Conservation (phyloP, 805 yeast genomes). For the Yarrowia sp. region DNA sequence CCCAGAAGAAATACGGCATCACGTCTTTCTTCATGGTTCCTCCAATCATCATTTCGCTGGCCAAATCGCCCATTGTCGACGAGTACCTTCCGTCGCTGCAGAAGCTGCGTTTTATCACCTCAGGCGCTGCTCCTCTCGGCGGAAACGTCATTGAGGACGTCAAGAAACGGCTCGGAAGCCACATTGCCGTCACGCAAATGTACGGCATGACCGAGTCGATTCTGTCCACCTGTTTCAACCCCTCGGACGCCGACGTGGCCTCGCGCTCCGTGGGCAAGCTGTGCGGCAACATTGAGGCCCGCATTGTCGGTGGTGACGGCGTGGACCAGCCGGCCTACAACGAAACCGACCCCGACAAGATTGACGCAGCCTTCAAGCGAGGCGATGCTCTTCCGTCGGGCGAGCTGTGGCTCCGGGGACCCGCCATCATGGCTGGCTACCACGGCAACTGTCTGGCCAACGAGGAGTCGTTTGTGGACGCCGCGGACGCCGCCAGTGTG, state of each 20-base stretch:
- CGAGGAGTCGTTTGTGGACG: constrained; percentile 53
- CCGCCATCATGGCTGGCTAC: constrained; percentile 60
- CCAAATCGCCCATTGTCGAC: constrained; percentile 56
- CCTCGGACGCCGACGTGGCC: constrained; percentile 8
- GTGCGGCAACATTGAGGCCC: constrained; percentile 20
- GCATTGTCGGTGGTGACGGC: constrained; percentile 16
- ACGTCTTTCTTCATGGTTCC: constrained; percentile 54
- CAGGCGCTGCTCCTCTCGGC: constrained; percentile 58
- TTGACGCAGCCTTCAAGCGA: constrained; percentile 29
- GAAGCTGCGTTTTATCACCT: constrained; percentile 52
- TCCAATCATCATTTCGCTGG: constrained; percentile 56
- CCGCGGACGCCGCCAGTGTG: constrained; percentile 7
- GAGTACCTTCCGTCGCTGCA: constrained; percentile 53
- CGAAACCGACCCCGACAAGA: constrained; percentile 33
- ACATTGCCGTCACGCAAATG: constrained; percentile 40
- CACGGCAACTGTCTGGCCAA: constrained; percentile 59
- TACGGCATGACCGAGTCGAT: constrained; percentile 40
- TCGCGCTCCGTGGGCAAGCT: constrained; percentile 20
- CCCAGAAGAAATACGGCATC: constrained; percentile 49
- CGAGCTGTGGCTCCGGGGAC: constrained; percentile 61
- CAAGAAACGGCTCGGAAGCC: constrained; percentile 34
- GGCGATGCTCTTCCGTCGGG: constrained; percentile 49
- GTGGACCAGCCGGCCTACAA: constrained; percentile 32
- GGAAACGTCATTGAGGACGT: constrained; percentile 32
- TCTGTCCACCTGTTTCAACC: constrained; percentile 39